Evolutionary conservation across 768 basidiomycete species (phyloP), one percentile per base, ranked within the genome.

Genomic region (Termitomyces titanicus): DNA sequence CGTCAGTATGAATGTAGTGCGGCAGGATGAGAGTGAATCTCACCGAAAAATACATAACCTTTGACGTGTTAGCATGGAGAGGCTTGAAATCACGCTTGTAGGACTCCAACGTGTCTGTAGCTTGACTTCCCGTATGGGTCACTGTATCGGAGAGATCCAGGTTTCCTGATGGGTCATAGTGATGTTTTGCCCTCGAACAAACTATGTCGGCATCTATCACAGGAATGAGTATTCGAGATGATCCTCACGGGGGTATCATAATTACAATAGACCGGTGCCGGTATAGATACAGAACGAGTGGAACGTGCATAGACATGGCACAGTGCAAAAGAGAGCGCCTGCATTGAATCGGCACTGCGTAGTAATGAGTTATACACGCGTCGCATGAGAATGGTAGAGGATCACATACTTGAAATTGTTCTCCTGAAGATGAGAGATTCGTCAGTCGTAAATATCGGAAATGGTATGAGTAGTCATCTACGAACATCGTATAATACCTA

Each of bases 251-350:
- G 9, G 25, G 18, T 33, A 31, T 18, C 12, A 24, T 35, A 60
- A 85, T 63, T 63, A 92, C 90, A 93, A 58, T 93, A 93, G 0
- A 92, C 89, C 0, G 91, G 91, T 0, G 91, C 90, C 0, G 91
- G 91, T 40, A 93, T 92, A 0, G 90, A 92, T 0, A 94, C 91
- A 0, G 89, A 89, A 8, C 92, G 85, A 0, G 92, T 93, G 0
- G 91, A 79, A 0, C 89, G 79, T 0, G 91, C 89, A 48, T 90
- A 93, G 0, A 90, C 84, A 45, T 94, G 89, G 63, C 89, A 90
- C 0, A 94, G 73, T 0, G 86, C 81, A 51, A 86, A 93, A 0
- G 86, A 81, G 0, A 92, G 66, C 0, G 79, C 77, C 61, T 93
- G 92, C 39, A 93, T 68, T 15, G 81, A 79, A 63, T 89, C 85